Base-by-base conservation (phyloP, 768 basidiomycete genomes). In the Phlebiopsis flavidoalba region DNA sequence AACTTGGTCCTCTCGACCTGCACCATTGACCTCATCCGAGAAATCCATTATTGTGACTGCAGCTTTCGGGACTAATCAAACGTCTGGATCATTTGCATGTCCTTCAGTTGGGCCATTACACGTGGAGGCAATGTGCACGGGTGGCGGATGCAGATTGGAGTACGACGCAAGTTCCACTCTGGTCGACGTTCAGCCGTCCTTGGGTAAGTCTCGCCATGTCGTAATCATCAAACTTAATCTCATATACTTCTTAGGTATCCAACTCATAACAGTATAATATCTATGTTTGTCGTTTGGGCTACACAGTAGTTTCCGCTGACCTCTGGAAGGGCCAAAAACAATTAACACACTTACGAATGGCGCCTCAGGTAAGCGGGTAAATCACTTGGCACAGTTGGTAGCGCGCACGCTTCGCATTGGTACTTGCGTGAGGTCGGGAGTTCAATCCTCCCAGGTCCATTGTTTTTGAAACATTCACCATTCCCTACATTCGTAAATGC, bases 351-450 rank as follows among this genome's bases (percentile, higher is more conserved):
- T 43, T n/a, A n/a, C n/a, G n/a, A 12, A 8, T 49, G 48, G 3
- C 12, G 48, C 48, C n/a, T 49, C 5, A 43, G 2, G 17, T 43
- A 43, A 43, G 17, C 17, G 70, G 70, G 70, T n/a, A n/a, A n/a
- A n/a, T n/a, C 70, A 66, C 53, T 71, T 71, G 69, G 70, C 71
- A 70, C 71, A 72, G 71, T n/a, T 72, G 71, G 71, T 71, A 72
- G 71, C 71, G 71, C 71, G 71, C 69, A 68, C 65, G 70, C 71
- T 71, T 72, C 67, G 70, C 71, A 70, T 67, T 37, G 21, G 12
- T 31, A 21, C 22, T 46, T 71, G 71, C 71, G 66, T 71, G 69
- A 71, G 71, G 70, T 72, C 69, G 52, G 61, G 71, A 64, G 67
- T 72, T 72, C 71, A 69, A 72, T 65, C 65, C 67, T 64, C 71